A percentile compares a stretch with the other conserved stretches of the same genome.
Evolutionary conservation across 306 rosid genomes (phyloP).

Genomic region (Cyamopsis tetragonoloba): DNA sequence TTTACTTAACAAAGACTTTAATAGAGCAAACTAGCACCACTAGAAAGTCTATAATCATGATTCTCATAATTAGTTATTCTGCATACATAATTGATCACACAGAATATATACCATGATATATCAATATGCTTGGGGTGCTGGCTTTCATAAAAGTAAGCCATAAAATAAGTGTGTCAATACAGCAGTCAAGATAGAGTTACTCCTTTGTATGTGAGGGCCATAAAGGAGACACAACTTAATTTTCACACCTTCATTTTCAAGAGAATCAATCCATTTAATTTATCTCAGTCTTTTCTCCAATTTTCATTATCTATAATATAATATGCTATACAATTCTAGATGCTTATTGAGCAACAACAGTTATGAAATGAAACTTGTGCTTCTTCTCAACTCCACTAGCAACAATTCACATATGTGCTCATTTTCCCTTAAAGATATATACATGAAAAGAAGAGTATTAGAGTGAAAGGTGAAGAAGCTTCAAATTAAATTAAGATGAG

Average conservation of each 20-base stretch:
- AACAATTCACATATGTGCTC: background rate
- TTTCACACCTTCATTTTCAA: background rate
- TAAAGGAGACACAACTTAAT: background rate
- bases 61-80: background rate
- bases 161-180: no score
- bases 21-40: constrained; percentile 26
- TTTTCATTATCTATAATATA: background rate
- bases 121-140: background rate
- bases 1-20: constrained; percentile 28
- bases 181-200: no score
- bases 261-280: background rate
- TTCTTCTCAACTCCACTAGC: background rate
- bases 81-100: no score
- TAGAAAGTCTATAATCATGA: background rate
- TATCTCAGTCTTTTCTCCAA: background rate
- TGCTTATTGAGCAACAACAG: background rate
- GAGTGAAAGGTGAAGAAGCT: constrained; percentile 6
- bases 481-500: constrained; percentile 29
- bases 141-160: background rate
- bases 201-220: background rate
- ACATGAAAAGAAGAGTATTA: no score
- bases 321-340: no score
- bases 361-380: background rate
- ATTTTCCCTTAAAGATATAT: background rate
- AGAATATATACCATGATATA: background rate